A percentile compares a stretch with the other conserved stretches of the same genome.
Evolutionary conservation across 1,284 basidiomycete species (phyloP).

Genomic region (Trichosporon asahii): DNA sequence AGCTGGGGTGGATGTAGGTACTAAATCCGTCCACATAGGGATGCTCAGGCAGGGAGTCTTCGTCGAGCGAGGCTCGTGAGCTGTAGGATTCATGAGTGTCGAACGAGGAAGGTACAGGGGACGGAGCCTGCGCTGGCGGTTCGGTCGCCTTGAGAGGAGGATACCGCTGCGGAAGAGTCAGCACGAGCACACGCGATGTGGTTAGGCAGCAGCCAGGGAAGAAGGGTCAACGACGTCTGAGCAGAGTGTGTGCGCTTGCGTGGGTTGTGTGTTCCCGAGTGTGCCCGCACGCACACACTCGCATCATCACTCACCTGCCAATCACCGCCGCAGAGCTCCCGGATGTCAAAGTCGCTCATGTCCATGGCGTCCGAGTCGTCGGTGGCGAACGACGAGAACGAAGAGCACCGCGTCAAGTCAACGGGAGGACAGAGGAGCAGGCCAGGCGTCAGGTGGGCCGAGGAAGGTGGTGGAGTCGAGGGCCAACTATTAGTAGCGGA

Average conservation of each 20-base stretch:
- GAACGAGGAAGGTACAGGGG: constrained; percentile 7
- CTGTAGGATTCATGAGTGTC: not conserved
- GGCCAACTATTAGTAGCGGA: not conserved
- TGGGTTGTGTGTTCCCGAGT: not conserved
- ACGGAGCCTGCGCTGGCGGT: not conserved
- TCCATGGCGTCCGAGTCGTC: not conserved
- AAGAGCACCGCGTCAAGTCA: not conserved
- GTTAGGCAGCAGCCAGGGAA: not conserved
- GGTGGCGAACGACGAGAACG: not conserved
- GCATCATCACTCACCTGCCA: not conserved
- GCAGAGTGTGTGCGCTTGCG: not conserved
- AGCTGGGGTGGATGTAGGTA: constrained; percentile 9
- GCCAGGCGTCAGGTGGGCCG: not conserved
- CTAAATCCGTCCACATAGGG: constrained; percentile 9
- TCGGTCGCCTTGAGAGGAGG: not conserved
- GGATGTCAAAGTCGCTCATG: not conserved
- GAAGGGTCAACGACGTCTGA: not conserved
- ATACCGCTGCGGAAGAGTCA: not conserved
- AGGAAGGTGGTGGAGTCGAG: not conserved
- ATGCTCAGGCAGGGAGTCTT: not conserved
- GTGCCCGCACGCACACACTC: not conserved
- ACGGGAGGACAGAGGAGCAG: not conserved
- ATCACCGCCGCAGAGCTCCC: not conserved
- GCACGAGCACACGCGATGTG: not conserved
- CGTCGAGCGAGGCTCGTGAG: not conserved